Evolutionary conservation across 495 filamentous ascomycete species (phyloP), one percentile per base, ranked within the genome.

Genomic region (Hyaloscypha bicolor): DNA sequence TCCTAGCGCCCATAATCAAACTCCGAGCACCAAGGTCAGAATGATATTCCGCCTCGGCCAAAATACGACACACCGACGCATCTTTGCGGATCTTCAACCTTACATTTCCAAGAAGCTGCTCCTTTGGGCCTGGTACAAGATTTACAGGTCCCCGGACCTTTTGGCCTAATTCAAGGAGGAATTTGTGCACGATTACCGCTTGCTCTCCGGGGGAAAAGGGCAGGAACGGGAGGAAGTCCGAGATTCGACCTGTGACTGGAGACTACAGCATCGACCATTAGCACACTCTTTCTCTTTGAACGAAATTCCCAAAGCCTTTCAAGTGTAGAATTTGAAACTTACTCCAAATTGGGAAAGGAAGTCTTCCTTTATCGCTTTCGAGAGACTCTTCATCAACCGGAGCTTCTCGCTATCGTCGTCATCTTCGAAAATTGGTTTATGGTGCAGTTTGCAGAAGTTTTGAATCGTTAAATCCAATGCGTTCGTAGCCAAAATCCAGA

Each of bases 401-500:
- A 68, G 53, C 8, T 69, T 67, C 58, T 78, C 59, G n/a, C 67
- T 51, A 8, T 59, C 16, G 21, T 75, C 63, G 4, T 69, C 64
- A 32, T 73, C 69, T 0, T 64, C 58, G 12, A 81, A 68, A 3
- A 73, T 37, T 4, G 67, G 65, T 29, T 59, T 57, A 19, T 80
- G 64, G 5, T 45, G 45, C 32, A 31, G 11, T 2, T 72, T 62
- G 58, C 76, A 79, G 45, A 82, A 81, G 1, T 70, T 62, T 3
- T 72, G 72, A 31, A 86, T 84, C 1, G 58, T 74, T 4, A 70
- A 53, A 60, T 83, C 80, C 9, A 81, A 71, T 2, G 78, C 76
- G 68, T 85, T 86, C 2, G 84, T 86, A 0, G 84, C 82, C 1
- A 88, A 61, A 16, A 87, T 79, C 86, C 85, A 87, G 11, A 88